These are phyloP conservation scores for Penicillium sp. DNA, from an alignment of 2,329 filamentous ascomycete genomes.

Conservation along the genomic window DNA sequence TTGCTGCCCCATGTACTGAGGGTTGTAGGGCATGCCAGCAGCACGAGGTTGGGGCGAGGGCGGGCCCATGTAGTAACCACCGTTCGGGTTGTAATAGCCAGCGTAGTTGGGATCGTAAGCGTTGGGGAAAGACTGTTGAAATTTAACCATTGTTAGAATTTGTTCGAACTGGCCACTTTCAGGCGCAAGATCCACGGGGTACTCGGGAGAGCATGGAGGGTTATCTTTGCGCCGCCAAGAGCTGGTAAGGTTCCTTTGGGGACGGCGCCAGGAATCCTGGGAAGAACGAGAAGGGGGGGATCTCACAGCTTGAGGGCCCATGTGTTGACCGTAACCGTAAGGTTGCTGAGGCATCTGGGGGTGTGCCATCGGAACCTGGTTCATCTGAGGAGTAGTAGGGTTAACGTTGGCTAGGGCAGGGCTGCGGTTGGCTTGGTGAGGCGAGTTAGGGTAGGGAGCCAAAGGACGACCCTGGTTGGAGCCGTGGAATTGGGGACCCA, in stretches of 20 bases:
- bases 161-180: slow-evolving; percentile 69
- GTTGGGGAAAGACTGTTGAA: slow-evolving; percentile 61
- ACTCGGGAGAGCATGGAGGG: slow-evolving; percentile 22
- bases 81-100: slow-evolving; percentile 40
- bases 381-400: slow-evolving; percentile 69
- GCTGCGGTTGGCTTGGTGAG: slow-evolving; percentile 63
- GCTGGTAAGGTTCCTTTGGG: slow-evolving; percentile 15
- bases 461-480: slow-evolving; percentile 43
- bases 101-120: slow-evolving; percentile 48
- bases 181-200: slow-evolving; percentile 61
- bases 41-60: slow-evolving; percentile 48
- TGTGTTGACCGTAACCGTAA: slow-evolving; percentile 57
- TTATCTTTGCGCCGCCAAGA: neutral
- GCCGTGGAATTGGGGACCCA: slow-evolving; percentile 52
- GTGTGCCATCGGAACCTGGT: slow-evolving; percentile 65
- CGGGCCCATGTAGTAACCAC: slow-evolving; percentile 44
- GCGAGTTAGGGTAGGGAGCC: slow-evolving; percentile 58
- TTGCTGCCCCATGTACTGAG: slow-evolving; percentile 38
- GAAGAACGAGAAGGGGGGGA: slow-evolving; percentile 35
- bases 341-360: slow-evolving; percentile 62
- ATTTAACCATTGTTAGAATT: slow-evolving; percentile 64
- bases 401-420: slow-evolving; percentile 65
- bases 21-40: slow-evolving; percentile 51
- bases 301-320: slow-evolving; percentile 62
- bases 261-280: slow-evolving; percentile 28